Base-by-base conservation (phyloP, 179 eudicot species). In the Silene coronaria region DNA sequence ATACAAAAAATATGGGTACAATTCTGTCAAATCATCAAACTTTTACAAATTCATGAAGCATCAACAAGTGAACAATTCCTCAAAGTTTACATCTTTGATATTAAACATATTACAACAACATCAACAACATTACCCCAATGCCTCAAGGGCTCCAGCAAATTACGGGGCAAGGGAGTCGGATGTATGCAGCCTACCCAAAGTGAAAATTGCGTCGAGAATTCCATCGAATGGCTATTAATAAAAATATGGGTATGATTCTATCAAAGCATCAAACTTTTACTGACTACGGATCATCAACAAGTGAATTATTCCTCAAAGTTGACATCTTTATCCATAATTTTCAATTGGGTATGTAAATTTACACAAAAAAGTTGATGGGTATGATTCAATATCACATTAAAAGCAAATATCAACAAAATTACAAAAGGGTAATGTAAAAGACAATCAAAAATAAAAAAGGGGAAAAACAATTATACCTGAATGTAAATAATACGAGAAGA, bases 401-500 rank as follows among this genome's bases (percentile, higher is more conserved):
- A 22, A 46, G n/a, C 30, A 42, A 45, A 45, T 5, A 42, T 11
- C 3, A 28, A 65, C 3, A 11, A 65, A 32, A 65, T 51, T 51
- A 51, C 19, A 51, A 16, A 51, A 51, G 57, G 55, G 55, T 46
- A 46, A 46, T 12, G 0, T 46, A 46, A 14, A 46, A 46, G 4
- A 11, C 55, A 46, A 2, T 46, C 17, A 46, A 46, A 46, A 12
- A 46, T 7, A 34, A 64, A 64, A 22, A 17, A 1, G 0, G n/a
- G 19, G 5, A 26, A 12, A 12, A 11, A 36, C 12, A 2, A 5
- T 0, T 21, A 2, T 58, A 89, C 97, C 98, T 93, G 98, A 81
- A 93, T 94, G 61, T 88, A 86, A 16, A 94, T 90, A 34, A 94
- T 90, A 77, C 98, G 94, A 71, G 98, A 91, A 62, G 97, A 94